Conservation (phyloP, 208 protist genomes). For the Wallacemonas rigidus region DNA sequence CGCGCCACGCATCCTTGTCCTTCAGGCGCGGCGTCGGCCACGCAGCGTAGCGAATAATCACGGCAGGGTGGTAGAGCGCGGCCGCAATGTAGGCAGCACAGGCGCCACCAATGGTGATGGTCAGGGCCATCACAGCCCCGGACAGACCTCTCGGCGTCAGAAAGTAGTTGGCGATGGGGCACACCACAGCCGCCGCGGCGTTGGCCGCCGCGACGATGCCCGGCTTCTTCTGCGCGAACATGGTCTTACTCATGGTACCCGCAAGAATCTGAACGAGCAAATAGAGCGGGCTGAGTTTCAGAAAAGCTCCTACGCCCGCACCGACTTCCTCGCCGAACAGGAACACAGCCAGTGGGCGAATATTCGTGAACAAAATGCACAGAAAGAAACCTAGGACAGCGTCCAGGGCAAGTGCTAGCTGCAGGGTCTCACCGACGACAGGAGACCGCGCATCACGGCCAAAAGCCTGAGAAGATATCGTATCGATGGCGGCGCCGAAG, state of each 20-base stretch:
- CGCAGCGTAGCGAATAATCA: conserved; percentile 43
- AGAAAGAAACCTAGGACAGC: conserved; percentile 47
- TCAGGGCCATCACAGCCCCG: conserved; percentile 48
- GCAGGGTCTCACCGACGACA: conserved; percentile 63
- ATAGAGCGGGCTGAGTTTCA: conserved; percentile 54
- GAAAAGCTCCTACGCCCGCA: conserved; percentile 44
- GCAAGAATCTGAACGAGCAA: conserved; percentile 59
- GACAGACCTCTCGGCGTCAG: conserved; percentile 56
- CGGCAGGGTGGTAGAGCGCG: conserved; percentile 51
- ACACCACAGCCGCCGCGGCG: conserved; percentile 44
- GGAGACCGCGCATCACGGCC: conserved; percentile 53
- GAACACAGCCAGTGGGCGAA: conserved; percentile 34
- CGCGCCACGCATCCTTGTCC: conserved; percentile 37
- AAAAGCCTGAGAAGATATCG: conserved; percentile 71
- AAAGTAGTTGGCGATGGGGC: conserved; percentile 59
- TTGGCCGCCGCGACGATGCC: conserved; percentile 54
- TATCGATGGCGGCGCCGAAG: conserved; percentile 70
- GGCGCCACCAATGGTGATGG: conserved; percentile 36
- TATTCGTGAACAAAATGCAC: conserved; percentile 51
- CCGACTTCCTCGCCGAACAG: conserved; percentile 51
- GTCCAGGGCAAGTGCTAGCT: conserved; percentile 53
- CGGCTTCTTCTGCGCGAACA: conserved; percentile 64
- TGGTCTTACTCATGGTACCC: conserved; percentile 60
- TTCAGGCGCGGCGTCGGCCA: conserved; percentile 65
- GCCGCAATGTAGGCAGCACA: conserved; percentile 41